Conservation (phyloP, 352 stramenopile species). For the Globisporangium orthogonon region DNA sequence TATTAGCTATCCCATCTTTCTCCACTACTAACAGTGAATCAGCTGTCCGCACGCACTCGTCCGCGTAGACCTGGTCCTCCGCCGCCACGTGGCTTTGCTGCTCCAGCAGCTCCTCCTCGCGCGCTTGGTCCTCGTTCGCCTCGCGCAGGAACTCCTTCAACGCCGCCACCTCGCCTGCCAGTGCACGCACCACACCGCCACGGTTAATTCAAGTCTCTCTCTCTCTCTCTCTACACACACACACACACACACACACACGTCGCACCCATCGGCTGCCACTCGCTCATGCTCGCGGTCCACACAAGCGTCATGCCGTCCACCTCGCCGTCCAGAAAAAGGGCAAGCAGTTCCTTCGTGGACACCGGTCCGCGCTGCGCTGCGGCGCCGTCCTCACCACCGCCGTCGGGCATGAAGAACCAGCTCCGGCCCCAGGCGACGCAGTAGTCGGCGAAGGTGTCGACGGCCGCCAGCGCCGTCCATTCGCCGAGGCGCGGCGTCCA, state of each 20-base stretch:
- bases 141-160: slow-evolving; percentile 72
- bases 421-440: slow-evolving; percentile 42
- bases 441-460: slow-evolving; percentile 46
- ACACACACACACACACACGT: background rate
- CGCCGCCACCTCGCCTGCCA: slow-evolving; percentile 37
- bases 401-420: slow-evolving; percentile 59
- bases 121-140: slow-evolving; percentile 55
- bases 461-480: slow-evolving; percentile 38
- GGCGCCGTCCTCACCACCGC: slow-evolving; percentile 6
- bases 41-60: slow-evolving; percentile 21
- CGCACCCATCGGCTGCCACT: slow-evolving; percentile 52
- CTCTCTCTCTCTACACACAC: background rate
- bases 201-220: background rate
- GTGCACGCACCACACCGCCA: background rate
- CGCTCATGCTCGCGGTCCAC: slow-evolving; percentile 40
- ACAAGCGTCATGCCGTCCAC: slow-evolving; percentile 72
- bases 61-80: slow-evolving; percentile 51
- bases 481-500: slow-evolving; percentile 61
- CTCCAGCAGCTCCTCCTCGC: slow-evolving; percentile 40
- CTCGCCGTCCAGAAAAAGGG: slow-evolving; percentile 55
- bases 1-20: background rate
- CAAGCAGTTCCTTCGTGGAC: slow-evolving; percentile 45
- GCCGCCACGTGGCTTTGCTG: slow-evolving; percentile 27
- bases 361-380: slow-evolving; percentile 28
- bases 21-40: background rate